A percentile compares a stretch with the other conserved stretches of the same genome.
These are phyloP conservation scores for Gamarada debralockiae DNA, from an alignment of 495 filamentous ascomycete genomes.

Conservation along the genomic window DNA sequence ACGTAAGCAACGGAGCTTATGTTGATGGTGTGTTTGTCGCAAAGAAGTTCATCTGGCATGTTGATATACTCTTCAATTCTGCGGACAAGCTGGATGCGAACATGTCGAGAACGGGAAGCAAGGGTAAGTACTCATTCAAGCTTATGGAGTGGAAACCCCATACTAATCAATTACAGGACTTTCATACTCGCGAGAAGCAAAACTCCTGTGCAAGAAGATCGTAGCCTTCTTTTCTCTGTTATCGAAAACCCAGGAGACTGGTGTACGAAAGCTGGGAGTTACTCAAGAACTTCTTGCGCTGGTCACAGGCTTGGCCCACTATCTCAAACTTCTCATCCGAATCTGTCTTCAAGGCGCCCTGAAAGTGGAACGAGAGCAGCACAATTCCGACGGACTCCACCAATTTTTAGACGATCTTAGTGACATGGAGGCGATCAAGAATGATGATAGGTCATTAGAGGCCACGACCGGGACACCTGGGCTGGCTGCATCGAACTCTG, in stretches of 20 bases:
- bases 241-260: constrained; percentile 89
- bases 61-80: constrained; percentile 87
- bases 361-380: constrained; percentile 81
- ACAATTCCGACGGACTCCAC: constrained; percentile 67
- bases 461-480: constrained; percentile 66
- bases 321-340: constrained; percentile 94
- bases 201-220: constrained; percentile 98
- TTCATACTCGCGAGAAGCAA: constrained; percentile 90
- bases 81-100: constrained; percentile 78
- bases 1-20: constrained; percentile 97
- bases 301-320: constrained; percentile 95
- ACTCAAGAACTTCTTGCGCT: constrained; percentile 94
- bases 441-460: constrained; percentile 68
- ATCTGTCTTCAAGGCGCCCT: constrained; percentile 94
- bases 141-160: neutral
- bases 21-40: constrained; percentile 92
- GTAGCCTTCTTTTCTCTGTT: constrained; percentile 95
- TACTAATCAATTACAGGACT: constrained; percentile 54
- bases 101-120: constrained; percentile 65
- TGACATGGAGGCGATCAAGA: constrained; percentile 66
- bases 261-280: constrained; percentile 83
- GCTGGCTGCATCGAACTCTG: constrained; percentile 73
- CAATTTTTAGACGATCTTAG: constrained; percentile 78
- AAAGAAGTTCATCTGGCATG: constrained; percentile 95
- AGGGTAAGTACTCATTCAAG: constrained; percentile 48